phyloP scores from a whole-genome alignment of 2,329 filamentous ascomycete genomes.

The Pseudogymnoascus sp. region DNA sequence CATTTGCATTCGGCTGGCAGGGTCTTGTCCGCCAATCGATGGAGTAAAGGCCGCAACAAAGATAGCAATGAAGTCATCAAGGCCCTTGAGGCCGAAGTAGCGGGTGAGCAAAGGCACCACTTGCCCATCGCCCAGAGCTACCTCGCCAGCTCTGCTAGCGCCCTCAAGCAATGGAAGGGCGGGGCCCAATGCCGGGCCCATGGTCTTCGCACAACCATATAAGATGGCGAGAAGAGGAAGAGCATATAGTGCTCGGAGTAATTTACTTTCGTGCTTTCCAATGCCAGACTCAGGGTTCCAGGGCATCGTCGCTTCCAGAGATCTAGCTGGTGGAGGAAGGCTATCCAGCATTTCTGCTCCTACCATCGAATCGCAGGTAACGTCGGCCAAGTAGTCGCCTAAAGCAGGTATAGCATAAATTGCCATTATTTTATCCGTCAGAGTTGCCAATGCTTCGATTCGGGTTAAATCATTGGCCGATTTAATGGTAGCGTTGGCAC shows the following conservation, averaged over 20 bases:
- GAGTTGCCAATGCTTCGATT: constrained; percentile 17
- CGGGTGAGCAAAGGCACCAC: constrained; percentile 11
- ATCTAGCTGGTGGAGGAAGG: constrained; percentile 23
- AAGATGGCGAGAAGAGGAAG: constrained; percentile 16
- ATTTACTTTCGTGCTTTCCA: constrained; percentile 22
- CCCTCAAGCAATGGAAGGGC: constrained; percentile 17
- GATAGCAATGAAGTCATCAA: constrained; percentile 18
- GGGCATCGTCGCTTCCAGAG: constrained; percentile 22
- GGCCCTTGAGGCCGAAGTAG: constrained; percentile 16
- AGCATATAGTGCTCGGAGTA: constrained; percentile 21
- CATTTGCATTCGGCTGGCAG: constrained; percentile 17
- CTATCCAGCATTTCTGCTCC: constrained; percentile 25
- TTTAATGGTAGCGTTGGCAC: constrained; percentile 19
- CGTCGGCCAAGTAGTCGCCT: constrained; percentile 19
- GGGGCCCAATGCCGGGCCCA: constrained; percentile 11
- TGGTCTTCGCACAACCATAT: background rate
- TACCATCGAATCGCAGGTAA: constrained; percentile 17
- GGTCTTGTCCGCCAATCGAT: constrained; percentile 16
- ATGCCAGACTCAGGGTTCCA: constrained; percentile 25
- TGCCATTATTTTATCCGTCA: constrained; percentile 16
- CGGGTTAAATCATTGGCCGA: constrained; percentile 20
- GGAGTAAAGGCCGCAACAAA: constrained; percentile 21
- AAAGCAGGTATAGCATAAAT: constrained; percentile 17
- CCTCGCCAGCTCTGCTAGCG: constrained; percentile 4
- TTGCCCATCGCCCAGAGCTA: constrained; percentile 8